Evolutionary conservation across 2,329 filamentous ascomycete genomes (phyloP).

Genomic region (Fulvia fulva): DNA sequence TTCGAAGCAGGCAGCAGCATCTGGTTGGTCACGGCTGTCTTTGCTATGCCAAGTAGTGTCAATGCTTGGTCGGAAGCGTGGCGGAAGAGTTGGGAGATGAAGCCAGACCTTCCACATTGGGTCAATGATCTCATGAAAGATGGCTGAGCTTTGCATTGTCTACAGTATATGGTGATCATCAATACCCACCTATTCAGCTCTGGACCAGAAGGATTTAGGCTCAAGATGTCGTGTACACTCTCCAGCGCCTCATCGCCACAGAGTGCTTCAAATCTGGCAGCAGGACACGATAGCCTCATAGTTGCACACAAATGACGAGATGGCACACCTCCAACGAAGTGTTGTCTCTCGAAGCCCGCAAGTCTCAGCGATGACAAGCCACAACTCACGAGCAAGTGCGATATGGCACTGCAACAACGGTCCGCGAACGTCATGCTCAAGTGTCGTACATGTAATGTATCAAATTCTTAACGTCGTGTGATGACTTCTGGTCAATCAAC

Average conservation of each 20-base stretch:
- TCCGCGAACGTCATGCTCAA: not conserved
- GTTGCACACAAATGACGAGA: too few relatives aligned
- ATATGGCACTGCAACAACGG: too few relatives aligned
- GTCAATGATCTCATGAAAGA: constrained; percentile 4
- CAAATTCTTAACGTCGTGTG: not conserved
- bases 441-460: not conserved
- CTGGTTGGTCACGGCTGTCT: constrained; percentile 70
- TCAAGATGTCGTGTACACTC: not conserved
- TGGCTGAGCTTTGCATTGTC: not conserved
- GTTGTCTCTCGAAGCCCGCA: too few relatives aligned
- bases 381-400: too few relatives aligned
- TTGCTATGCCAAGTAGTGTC: constrained; percentile 60
- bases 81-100: constrained; percentile 46
- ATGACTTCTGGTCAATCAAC: not conserved
- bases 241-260: not conserved
- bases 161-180: not conserved
- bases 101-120: constrained; percentile 27
- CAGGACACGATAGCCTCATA: too few relatives aligned
- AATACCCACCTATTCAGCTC: not conserved
- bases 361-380: too few relatives aligned
- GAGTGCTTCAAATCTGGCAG: not conserved
- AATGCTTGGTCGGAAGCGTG: constrained; percentile 52
- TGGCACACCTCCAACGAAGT: too few relatives aligned
- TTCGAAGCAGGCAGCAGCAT: constrained; percentile 54
- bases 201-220: not conserved